Evolutionary conservation across 495 filamentous ascomycete species (phyloP).

Genomic region (Pyronema omphalodes): DNA sequence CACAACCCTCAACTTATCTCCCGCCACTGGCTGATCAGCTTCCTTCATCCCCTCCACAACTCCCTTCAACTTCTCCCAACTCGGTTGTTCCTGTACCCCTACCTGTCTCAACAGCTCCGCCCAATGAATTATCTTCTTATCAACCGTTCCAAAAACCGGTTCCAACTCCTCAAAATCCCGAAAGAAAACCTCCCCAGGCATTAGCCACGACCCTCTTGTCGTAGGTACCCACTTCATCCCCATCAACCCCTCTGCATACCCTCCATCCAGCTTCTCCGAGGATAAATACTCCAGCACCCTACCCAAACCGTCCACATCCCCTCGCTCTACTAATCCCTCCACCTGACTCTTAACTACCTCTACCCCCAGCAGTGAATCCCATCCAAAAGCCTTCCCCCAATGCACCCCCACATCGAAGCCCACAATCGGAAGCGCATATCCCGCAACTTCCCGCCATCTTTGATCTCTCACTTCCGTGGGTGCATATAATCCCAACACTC

Average conservation of each 20-base stretch:
- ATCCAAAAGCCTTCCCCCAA: conserved; percentile 25
- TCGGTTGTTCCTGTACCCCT: conserved; percentile 13
- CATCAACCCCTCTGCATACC: conserved; percentile 7
- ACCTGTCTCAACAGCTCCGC: conserved; percentile 11
- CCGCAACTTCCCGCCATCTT: conserved; percentile 15
- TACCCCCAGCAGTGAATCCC: conserved; percentile 15
- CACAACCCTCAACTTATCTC: conserved; percentile 14
- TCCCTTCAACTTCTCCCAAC: conserved; percentile 11
- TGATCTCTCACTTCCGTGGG: conserved; percentile 17
- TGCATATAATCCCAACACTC: conserved; percentile 5
- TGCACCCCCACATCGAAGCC: conserved; percentile 6
- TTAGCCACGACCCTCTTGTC: conserved; percentile 6
- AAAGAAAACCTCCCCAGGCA: conserved; percentile 4
- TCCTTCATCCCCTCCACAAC: conserved; percentile 14
- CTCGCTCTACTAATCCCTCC: conserved; percentile 7
- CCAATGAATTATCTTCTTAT: neutral
- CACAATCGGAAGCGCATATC: conserved; percentile 18
- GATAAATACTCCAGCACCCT: conserved; percentile 16
- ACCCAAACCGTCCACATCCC: conserved; percentile 13
- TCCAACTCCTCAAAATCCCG: neutral
- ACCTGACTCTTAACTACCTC: conserved; percentile 19
- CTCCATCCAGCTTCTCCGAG: neutral
- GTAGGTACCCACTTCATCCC: conserved; percentile 14
- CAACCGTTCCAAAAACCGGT: conserved; percentile 2
- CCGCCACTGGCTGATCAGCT: conserved; percentile 5